Conservation (phyloP, 2,329 filamentous ascomycete species). For the Xylaria sp. region DNA sequence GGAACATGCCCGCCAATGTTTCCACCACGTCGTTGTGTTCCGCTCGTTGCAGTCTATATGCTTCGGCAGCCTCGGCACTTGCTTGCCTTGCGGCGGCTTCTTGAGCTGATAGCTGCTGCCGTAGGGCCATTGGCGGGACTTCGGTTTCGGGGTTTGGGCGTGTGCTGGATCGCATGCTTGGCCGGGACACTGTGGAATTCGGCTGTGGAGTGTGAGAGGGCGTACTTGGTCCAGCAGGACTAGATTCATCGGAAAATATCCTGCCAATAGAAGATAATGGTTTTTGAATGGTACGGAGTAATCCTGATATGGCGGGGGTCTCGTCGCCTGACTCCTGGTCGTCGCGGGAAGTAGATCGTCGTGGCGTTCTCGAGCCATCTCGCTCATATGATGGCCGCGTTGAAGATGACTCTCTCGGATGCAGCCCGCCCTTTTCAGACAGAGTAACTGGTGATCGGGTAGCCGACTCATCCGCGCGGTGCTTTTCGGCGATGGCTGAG, state of each 20-base stretch:
- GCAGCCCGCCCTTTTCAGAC: constrained; percentile 57
- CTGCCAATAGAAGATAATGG: constrained; percentile 92
- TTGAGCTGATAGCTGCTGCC: constrained; percentile 73
- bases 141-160: constrained; percentile 50
- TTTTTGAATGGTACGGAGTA: constrained; percentile 90
- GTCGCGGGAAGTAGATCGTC: constrained; percentile 66
- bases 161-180: constrained; percentile 48
- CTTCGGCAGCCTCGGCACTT: constrained; percentile 88
- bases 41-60: constrained; percentile 80
- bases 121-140: constrained; percentile 51
- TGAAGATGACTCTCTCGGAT: constrained; percentile 59
- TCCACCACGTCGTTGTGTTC: constrained; percentile 95
- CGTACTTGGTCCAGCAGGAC: constrained; percentile 55
- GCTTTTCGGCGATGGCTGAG: constrained; percentile 92
- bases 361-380: constrained; percentile 56
- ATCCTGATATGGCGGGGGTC: constrained; percentile 81
- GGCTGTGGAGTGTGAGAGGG: constrained; percentile 52
- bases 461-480: constrained; percentile 66
- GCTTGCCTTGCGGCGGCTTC: constrained; percentile 92
- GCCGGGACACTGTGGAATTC: constrained; percentile 51
- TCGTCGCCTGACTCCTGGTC: constrained; percentile 70
- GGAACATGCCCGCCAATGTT: constrained; percentile 96
- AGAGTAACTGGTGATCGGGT: constrained; percentile 54
- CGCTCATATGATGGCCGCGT: constrained; percentile 58
- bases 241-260: constrained; percentile 83